Percentiles rank a stretch among this genome's conserved stretches.
Conservation (phyloP, 176 grass and related monocot genomes). For the Musa beccarii region DNA sequence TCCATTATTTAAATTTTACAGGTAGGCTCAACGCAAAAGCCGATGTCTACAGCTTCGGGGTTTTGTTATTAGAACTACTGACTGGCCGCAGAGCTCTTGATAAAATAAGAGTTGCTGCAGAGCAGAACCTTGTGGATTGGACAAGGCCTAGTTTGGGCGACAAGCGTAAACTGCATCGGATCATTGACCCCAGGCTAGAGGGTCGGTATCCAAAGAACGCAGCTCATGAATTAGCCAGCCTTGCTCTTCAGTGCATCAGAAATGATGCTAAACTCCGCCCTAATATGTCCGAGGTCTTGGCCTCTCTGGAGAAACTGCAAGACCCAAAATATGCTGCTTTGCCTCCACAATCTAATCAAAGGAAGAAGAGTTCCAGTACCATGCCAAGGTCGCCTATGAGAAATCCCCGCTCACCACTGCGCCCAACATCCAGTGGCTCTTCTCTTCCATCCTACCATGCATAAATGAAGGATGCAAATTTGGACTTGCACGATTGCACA, state of each 20-base stretch:
- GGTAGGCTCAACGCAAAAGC: neutral
- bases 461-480: neutral
- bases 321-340: neutral
- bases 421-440: neutral
- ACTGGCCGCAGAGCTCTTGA: neutral
- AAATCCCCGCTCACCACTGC: neutral
- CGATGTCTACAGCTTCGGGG: slow-evolving; percentile 3
- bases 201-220: neutral
- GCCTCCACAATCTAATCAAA: neutral
- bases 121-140: neutral
- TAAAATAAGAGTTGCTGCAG: neutral
- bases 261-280: neutral
- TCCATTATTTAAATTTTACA: neutral
- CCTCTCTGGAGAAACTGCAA: neutral
- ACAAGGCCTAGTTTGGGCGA: neutral
- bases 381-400: neutral
- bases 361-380: neutral
- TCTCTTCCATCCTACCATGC: neutral
- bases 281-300: neutral
- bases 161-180: neutral
- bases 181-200: neutral
- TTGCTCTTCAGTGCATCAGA: neutral
- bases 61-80: neutral
- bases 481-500: neutral
- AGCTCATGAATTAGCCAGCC: neutral